These are phyloP conservation scores for Gloeopeniophorella convolvens DNA, from an alignment of 768 basidiomycete species.

Conservation along the genomic window DNA sequence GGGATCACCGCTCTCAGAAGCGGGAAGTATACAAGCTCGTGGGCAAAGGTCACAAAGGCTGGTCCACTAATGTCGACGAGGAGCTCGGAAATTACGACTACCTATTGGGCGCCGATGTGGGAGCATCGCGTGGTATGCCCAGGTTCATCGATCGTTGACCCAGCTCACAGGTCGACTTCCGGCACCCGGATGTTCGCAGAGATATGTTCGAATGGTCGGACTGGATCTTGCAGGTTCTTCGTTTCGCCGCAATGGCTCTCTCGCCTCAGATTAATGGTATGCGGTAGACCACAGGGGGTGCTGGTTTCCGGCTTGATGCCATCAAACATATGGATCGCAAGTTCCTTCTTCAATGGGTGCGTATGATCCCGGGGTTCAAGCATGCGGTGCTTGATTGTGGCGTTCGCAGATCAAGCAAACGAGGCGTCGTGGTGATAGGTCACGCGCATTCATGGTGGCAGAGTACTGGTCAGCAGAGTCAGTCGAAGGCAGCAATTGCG, in stretches of 20 bases:
- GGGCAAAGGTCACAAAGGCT: conserved; percentile 60
- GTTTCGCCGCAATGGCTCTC: too few relatives aligned
- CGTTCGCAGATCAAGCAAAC: conserved; percentile 45
- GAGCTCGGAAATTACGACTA: conserved; percentile 90
- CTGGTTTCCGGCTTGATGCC: conserved; percentile 83
- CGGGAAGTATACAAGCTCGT: conserved; percentile 69
- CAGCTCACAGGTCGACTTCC: conserved; percentile 63
- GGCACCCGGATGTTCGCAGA: conserved; percentile 70
- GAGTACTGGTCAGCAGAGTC: conserved; percentile 82
- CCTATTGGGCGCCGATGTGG: conserved; percentile 66
- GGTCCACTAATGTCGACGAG: conserved; percentile 74
- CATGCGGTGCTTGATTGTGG: too few relatives aligned
- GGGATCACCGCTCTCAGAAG: conserved; percentile 61
- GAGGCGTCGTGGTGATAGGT: conserved; percentile 38
- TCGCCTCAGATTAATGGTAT: background rate
- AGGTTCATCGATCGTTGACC: conserved; percentile 9
- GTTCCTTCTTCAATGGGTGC: conserved; percentile 66
- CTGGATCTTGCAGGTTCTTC: conserved; percentile 58
- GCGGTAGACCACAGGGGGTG: conserved; percentile 54
- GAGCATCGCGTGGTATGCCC: conserved; percentile 20
- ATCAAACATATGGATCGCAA: conserved; percentile 81
- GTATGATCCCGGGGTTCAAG: too few relatives aligned
- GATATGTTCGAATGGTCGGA: conserved; percentile 73
- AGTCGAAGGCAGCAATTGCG: conserved; percentile 20
- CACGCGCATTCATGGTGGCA: conserved; percentile 58